phyloP scores from a whole-genome alignment of 176 grass and related monocot species.

The Areca catechu region DNA sequence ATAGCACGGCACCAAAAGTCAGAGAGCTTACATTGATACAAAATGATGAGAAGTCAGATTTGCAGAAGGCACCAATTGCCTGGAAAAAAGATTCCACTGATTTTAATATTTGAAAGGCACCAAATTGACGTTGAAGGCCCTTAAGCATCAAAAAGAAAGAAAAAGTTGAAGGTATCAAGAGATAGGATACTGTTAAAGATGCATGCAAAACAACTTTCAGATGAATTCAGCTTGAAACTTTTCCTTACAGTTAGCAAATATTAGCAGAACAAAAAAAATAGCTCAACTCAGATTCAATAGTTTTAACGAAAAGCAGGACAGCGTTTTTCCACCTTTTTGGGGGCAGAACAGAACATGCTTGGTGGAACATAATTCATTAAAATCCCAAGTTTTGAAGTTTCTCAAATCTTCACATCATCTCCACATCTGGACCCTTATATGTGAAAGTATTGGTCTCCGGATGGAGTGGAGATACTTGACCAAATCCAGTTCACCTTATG shows the following conservation, averaged over 20 bases:
- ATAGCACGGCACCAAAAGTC: constrained; percentile 2
- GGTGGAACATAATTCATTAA: no score
- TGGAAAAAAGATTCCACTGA: constrained; percentile 57
- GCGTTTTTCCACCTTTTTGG: no score
- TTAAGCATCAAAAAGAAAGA: constrained; percentile 27
- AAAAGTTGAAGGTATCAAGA: not conserved
- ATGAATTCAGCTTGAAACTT: no score
- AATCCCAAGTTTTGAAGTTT: no score
- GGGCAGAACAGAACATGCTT: no score
- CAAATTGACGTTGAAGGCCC: constrained; percentile 42
- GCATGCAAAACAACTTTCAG: not conserved
- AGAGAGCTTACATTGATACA: constrained; percentile 52
- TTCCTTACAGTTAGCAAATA: no score
- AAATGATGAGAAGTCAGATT: constrained; percentile 54
- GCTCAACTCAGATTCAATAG: no score
- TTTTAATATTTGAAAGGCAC: constrained; percentile 86
- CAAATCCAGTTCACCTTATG: not conserved
- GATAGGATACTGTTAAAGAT: not conserved
- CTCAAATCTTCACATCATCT: no score
- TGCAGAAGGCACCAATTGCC: constrained; percentile 49
- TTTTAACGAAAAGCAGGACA: no score
- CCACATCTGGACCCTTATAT: no score
- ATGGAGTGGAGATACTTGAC: not conserved
- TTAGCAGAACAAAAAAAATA: no score
- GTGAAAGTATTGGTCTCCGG: no score